A percentile compares a stretch with the other conserved stretches of the same genome.
phyloP scores from a whole-genome alignment of 2,329 filamentous ascomycete species.

The Verticillium isaacii region DNA sequence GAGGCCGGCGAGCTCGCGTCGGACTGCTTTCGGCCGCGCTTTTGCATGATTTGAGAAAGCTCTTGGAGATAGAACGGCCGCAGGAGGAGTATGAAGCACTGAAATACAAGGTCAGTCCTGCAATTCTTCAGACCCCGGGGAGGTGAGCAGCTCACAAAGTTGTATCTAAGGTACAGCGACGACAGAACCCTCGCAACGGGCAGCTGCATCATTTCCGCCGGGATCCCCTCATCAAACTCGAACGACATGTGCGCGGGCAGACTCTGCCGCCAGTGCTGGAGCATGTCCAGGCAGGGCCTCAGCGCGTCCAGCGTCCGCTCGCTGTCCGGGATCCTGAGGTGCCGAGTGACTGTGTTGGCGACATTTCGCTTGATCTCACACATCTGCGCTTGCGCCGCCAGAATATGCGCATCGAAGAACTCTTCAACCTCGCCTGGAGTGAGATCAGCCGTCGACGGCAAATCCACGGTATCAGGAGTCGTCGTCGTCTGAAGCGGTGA shows the following conservation, averaged over 20 bases:
- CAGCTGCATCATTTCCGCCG: conserved; percentile 2
- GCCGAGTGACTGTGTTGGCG: conserved; percentile 5
- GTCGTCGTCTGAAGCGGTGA: not conserved
- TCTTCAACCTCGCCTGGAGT: not conserved
- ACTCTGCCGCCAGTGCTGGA: conserved; percentile 4
- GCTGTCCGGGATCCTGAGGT: not conserved
- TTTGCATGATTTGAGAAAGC: not conserved
- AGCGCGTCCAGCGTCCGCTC: not conserved
- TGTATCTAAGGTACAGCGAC: conserved; percentile 10
- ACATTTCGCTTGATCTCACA: conserved; percentile 10
- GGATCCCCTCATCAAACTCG: conserved; percentile 5
- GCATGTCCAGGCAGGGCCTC: conserved; percentile 5
- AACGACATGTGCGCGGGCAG: conserved; percentile 4
- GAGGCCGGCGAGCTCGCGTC: not conserved
- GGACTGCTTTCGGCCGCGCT: not conserved
- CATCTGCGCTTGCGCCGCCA: conserved; percentile 1
- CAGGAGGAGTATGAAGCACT: conserved; percentile 10
- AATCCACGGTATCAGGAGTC: conserved; percentile 2
- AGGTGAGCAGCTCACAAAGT: conserved; percentile 3
- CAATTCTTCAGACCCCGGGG: no score
- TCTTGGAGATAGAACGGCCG: conserved; percentile 12
- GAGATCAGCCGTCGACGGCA: not conserved
- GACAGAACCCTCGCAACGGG: conserved; percentile 1
- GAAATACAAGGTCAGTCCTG: not conserved
- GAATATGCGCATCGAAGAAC: conserved; percentile 8